Base-by-base conservation (phyloP, 2,329 filamentous ascomycete species). In the Paracorniculantispora psalliotae region DNA sequence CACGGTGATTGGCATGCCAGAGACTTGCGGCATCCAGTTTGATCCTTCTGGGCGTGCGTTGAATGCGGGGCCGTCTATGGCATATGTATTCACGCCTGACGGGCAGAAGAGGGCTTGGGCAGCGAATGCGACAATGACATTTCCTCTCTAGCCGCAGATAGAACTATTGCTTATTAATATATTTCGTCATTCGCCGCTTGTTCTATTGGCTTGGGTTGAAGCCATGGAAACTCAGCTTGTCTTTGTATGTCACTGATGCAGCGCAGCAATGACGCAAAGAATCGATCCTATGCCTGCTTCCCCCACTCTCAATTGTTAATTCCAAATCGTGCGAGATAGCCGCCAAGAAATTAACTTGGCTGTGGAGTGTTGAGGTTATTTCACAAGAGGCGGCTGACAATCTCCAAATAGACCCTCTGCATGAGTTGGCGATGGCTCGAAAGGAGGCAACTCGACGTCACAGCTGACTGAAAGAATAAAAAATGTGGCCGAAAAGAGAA, bases 21-120 rank as follows among this genome's bases (percentile, higher is more conserved):
- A 48, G 49, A 50, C 30, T 30, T 53, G 48, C 33, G 56, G 49
- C 48, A 54, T 53, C 44, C 47, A 54, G 15, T 39, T 48, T 30
- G 50, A 35, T 54, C 15, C 19, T 51, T 51, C 12, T 23, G n/a
- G 25, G 13, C 12, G 25, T 19, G 43, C 39, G 30, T 52, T 56
- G 28, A 60, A 60, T 47, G 17, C 19, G 56, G 51, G 39, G 28
- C 43, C 47, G 21, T 48, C 41, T 25, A 19, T 26, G 25, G 44
- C 49, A 4, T 48, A 54, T 46, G 19, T 56, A 7, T 58, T 51
- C 9, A 46, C 17, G 35, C 25, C 47, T 21, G 33, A 26, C 3
- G 41, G 47, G 13, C 23, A 39, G 25, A 49, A 2, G 23, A 21
- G 10, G 6, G 47, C 35, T 44, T 48, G 46, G 28, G 43, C 47